Conservation (phyloP, 495 filamentous ascomycete genomes). For the Pseudomonodictys pantanalensis region DNA sequence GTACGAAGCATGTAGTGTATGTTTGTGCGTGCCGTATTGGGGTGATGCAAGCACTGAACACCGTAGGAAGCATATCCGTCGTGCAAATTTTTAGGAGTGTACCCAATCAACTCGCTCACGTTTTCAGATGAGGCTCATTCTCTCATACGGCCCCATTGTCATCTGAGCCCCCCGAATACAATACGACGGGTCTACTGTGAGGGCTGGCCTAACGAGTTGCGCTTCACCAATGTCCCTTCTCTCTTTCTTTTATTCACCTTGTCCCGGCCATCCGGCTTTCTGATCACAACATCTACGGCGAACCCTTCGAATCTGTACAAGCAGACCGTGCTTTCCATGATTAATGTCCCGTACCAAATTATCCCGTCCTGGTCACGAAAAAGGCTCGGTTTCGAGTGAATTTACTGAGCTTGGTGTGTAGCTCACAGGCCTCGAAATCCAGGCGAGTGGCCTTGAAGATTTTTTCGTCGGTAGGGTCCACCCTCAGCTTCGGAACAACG, state of each 20-base stretch:
- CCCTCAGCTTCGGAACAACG: neutral
- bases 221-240: neutral
- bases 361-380: neutral
- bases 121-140: neutral
- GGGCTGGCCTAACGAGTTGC: neutral
- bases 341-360: neutral
- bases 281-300: neutral
- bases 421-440: neutral
- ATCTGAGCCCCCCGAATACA: neutral
- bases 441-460: neutral
- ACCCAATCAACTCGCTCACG: neutral
- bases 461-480: neutral
- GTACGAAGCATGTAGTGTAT: no score
- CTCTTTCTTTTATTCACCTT: neutral
- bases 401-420: neutral
- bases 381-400: neutral
- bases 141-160: neutral
- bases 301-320: neutral
- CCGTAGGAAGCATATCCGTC: no score
- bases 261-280: neutral
- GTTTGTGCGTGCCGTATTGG: no score
- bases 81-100: no score
- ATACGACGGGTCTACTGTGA: neutral
- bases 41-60: no score
- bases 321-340: neutral